phyloP scores from a whole-genome alignment of 1,284 basidiomycete species.

The Puccinia hordei region DNA sequence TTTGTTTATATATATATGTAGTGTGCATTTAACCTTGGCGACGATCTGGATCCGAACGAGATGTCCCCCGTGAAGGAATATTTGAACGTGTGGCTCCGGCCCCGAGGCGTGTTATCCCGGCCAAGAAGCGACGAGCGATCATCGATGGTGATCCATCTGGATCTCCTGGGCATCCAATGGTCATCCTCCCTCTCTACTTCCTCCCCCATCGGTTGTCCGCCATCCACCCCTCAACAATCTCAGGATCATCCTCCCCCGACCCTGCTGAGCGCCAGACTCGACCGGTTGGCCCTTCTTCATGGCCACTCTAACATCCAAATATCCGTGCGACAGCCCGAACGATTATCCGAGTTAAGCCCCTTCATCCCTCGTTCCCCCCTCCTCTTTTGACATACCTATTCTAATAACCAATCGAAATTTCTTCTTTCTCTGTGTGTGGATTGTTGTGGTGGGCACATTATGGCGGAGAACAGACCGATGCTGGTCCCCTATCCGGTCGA shows the following conservation, averaged over 20 bases:
- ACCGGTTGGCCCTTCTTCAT: not conserved
- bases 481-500: not conserved
- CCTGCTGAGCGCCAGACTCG: not conserved
- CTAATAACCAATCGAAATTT: not conserved
- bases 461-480: not conserved
- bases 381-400: not conserved
- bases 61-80: not conserved
- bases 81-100: slow-evolving; percentile 40
- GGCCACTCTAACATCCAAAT: not conserved
- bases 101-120: no score
- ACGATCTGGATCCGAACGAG: no score
- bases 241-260: not conserved
- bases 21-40: slow-evolving; percentile 29
- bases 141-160: not conserved
- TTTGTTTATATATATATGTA: no score
- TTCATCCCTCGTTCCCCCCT: not conserved
- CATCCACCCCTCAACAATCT: not conserved
- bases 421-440: no score
- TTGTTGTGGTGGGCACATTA: not conserved
- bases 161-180: slow-evolving; percentile 46
- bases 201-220: not conserved
- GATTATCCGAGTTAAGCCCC: slow-evolving; percentile 17
- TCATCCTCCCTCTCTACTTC: slow-evolving; percentile 4
- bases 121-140: not conserved
- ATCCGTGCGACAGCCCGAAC: slow-evolving; percentile 18